These are phyloP conservation scores for Zygnema circumcarinatum DNA, from an alignment of 139 green algal species.

Conservation along the genomic window DNA sequence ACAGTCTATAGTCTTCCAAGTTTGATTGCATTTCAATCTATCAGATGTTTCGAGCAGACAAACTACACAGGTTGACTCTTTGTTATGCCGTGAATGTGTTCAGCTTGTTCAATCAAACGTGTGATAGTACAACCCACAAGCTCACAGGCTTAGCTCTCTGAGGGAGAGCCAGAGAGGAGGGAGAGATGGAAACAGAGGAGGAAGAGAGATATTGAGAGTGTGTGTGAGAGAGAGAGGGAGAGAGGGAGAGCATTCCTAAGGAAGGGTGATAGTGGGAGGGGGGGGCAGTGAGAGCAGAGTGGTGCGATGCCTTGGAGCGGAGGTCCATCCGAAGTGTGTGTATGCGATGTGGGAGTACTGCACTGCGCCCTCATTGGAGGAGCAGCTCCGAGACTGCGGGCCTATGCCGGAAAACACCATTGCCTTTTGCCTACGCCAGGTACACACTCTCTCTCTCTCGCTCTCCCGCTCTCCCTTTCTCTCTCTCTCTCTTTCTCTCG, in stretches of 20 bases:
- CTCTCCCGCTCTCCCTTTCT: not conserved
- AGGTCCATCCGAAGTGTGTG: not conserved
- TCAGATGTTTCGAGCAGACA: too few relatives aligned
- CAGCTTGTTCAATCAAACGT: too few relatives aligned
- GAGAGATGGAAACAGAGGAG: too few relatives aligned
- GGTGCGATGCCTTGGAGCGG: not conserved
- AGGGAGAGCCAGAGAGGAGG: not conserved
- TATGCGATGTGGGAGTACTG: constrained; percentile 3
- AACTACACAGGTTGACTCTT: too few relatives aligned
- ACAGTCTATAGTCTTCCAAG: too few relatives aligned
- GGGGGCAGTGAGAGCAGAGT: not conserved
- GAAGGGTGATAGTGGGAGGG: too few relatives aligned
- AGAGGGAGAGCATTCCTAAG: too few relatives aligned
- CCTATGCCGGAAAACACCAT: constrained; percentile 29
- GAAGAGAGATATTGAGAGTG: too few relatives aligned
- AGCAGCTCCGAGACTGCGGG: constrained; percentile 13
- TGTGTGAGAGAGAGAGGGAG: too few relatives aligned
- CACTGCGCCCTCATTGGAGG: not conserved
- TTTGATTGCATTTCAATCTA: too few relatives aligned
- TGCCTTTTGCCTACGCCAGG: constrained; percentile 31
- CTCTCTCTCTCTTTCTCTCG: not conserved
- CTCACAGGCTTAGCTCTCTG: not conserved
- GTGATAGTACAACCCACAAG: too few relatives aligned
- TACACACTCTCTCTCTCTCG: not conserved
- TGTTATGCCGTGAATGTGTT: too few relatives aligned